Base-by-base conservation (phyloP, 148 eudicot species). In the Silene uniflora region DNA sequence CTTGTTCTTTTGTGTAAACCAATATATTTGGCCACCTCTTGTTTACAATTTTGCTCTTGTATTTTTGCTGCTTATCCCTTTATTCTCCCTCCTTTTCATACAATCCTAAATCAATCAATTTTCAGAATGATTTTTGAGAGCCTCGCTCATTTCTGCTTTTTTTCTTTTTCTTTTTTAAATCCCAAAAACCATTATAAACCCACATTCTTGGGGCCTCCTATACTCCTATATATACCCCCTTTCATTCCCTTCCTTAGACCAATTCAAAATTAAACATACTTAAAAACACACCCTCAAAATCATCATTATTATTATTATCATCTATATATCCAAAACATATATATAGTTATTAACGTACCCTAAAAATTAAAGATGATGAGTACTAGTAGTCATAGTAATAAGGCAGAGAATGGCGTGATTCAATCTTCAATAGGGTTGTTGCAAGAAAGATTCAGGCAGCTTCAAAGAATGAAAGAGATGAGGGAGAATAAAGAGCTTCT, bases 391-490 rank as follows among this genome's bases (percentile, higher is more conserved):
- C 44, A 76, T 58, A 77, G 78, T 78, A 80, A 78, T 78, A 80
- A 78, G 74, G 79, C 65, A 60, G 79, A 73, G 46, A 79, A 71
- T 17, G 84, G 76, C 4, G 84, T 87, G 12, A 78, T 80, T 32
- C 86, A 82, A 72, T 88, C 97, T 39, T 89, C 95, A 49, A 83
- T 91, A 55, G 88, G 86, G 12, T 76, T 94, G 52, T 67, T 94
- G 63, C 96, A 90, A 79, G 93, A 94, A 82, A 83, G 97, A 75
- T 94, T 94, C 68, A 85, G 81, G 75, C 87, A 90, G 52, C 80
- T 94, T 54, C 82, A 92, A 68, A 88, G 77, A 44, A 86, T 87
- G 71, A 91, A 87, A 44, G 93, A 91, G 79, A 81, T 86, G 91
- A 89, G 98, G 79, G 83, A 91, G 76, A 86, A 81, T 72, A 84